phyloP scores from a whole-genome alignment of 345 rosid genomes.

The Erucastrum elatum region DNA sequence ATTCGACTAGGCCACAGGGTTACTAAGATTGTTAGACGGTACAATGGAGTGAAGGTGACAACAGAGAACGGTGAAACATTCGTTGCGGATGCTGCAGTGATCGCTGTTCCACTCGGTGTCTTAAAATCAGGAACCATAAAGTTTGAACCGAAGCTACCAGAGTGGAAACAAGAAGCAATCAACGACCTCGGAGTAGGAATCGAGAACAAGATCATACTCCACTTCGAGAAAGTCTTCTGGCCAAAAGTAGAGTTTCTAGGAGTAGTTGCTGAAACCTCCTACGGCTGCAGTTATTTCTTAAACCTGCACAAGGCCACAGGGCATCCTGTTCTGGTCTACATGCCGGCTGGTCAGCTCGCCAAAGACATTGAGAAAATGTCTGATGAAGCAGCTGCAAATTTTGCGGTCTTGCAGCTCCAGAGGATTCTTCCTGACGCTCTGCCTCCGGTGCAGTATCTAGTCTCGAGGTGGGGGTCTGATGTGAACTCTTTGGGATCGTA shows the following conservation, averaged over 20 bases:
- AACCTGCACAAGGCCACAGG: not conserved
- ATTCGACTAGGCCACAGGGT: constrained; percentile 61
- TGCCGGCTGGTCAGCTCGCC: not conserved
- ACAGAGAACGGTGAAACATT: not conserved
- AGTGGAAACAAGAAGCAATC: not conserved
- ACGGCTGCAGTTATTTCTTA: not conserved
- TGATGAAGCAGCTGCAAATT: not conserved
- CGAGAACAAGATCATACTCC: not conserved
- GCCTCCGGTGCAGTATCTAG: not conserved
- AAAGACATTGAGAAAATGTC: not conserved
- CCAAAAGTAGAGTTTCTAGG: not conserved
- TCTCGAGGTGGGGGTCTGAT: not conserved
- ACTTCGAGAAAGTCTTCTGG: not conserved
- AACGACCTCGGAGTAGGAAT: not conserved
- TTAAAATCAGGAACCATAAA: not conserved
- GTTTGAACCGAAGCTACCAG: not conserved
- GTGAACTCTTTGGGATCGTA: not conserved
- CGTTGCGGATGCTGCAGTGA: not conserved
- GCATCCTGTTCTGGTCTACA: not conserved
- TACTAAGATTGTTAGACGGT: not conserved
- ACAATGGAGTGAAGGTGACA: not conserved
- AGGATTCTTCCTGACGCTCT: not conserved
- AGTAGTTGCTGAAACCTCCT: not conserved
- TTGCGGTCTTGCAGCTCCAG: not conserved
- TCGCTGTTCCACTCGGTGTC: not conserved